Evolutionary conservation across 2,329 filamentous ascomycete species (phyloP).

Genomic region (Alternaria arborescens): DNA sequence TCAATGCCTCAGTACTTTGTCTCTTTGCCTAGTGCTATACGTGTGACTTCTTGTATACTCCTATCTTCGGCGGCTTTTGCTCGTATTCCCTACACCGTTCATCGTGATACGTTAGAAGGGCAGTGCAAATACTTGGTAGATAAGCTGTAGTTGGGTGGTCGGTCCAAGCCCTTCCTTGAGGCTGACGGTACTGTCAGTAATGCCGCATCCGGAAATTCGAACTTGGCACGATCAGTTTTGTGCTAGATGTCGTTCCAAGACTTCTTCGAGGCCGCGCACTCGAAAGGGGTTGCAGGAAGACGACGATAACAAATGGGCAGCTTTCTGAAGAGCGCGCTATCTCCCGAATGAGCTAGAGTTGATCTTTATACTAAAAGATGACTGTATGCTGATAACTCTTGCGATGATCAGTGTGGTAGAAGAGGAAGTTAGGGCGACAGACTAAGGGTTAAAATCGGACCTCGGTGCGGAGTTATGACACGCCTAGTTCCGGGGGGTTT

Average conservation of each 20-base stretch:
- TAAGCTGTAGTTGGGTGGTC: not conserved
- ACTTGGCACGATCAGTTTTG: not conserved
- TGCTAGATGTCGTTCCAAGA: not conserved
- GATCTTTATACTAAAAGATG: not conserved
- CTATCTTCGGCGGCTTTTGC: not conserved
- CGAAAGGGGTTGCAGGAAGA: not conserved
- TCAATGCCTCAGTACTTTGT: not conserved
- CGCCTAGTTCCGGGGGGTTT: not conserved
- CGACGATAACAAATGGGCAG: not conserved
- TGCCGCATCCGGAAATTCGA: not conserved
- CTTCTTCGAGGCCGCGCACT: not conserved
- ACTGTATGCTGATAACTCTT: not conserved
- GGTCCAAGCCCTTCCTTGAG: not conserved
- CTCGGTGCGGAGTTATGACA: not conserved
- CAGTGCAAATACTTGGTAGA: not conserved
- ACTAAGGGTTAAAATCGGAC: not conserved
- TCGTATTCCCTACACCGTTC: not conserved
- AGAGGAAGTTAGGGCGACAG: not conserved
- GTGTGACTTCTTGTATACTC: not conserved
- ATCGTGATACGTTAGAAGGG: not conserved
- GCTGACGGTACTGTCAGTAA: not conserved
- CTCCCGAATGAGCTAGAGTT: not conserved
- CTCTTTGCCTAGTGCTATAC: not conserved
- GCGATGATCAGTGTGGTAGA: not conserved
- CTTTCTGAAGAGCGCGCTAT: fast-evolving